Conservation (phyloP, 2,329 filamentous ascomycete genomes). For the Fusarium proliferatum region DNA sequence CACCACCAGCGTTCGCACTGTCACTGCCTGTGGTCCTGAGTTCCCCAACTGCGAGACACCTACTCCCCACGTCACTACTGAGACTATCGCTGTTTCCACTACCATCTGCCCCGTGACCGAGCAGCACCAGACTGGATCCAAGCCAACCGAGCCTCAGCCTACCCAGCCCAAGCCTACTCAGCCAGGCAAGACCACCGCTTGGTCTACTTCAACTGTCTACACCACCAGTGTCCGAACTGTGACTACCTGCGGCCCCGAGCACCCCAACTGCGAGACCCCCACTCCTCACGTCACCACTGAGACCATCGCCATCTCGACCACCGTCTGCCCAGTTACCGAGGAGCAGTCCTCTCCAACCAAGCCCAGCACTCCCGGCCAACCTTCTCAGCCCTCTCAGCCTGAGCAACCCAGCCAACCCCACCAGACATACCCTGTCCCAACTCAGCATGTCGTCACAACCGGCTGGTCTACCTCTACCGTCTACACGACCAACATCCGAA, state of each 20-base stretch:
- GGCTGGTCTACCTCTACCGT: constrained; percentile 25
- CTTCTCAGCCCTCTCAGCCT: background rate
- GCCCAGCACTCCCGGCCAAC: background rate
- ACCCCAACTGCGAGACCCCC: background rate
- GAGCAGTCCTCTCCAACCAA: constrained; percentile 7
- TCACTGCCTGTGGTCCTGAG: constrained; percentile 22
- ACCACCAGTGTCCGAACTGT: constrained; percentile 35
- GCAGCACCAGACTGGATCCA: constrained; percentile 6
- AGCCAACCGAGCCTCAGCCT: background rate
- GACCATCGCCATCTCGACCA: constrained; percentile 34
- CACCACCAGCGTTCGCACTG: constrained; percentile 33
- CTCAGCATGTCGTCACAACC: background rate
- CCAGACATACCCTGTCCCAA: background rate
- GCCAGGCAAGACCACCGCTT: background rate
- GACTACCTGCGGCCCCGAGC: constrained; percentile 18
- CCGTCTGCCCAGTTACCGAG: constrained; percentile 28
- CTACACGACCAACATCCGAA: constrained; percentile 36
- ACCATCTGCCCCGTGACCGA: constrained; percentile 30
- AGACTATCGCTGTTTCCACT: constrained; percentile 31
- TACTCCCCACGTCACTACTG: constrained; percentile 7
- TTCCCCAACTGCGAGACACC: constrained; percentile 7
- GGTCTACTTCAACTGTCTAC: constrained; percentile 29
- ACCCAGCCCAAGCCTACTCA: background rate
- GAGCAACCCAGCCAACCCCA: background rate
- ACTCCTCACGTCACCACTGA: constrained; percentile 15